These are phyloP conservation scores for Zizania latifolia DNA, from an alignment of 176 grass and related monocot genomes.

Conservation along the genomic window DNA sequence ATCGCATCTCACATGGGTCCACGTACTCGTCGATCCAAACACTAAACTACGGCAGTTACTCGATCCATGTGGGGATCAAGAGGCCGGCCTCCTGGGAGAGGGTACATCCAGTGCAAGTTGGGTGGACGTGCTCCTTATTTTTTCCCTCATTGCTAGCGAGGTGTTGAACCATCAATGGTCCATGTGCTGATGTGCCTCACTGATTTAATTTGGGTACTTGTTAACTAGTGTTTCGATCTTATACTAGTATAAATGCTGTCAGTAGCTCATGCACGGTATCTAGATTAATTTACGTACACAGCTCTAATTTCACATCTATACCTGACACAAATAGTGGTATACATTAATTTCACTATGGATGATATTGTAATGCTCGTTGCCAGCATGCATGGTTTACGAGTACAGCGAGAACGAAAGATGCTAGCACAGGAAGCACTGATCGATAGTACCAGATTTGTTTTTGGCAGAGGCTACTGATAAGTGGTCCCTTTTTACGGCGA, in stretches of 20 bases:
- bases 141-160: background rate
- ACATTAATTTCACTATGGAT: background rate
- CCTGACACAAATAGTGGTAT: background rate
- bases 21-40: background rate
- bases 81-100: background rate
- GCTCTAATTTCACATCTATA: background rate
- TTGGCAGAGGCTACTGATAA: background rate
- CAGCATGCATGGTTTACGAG: background rate
- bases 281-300: background rate
- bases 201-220: background rate
- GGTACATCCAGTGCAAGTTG: slow-evolving; percentile 35
- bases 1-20: slow-evolving; percentile 32
- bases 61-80: slow-evolving; percentile 13
- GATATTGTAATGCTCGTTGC: background rate
- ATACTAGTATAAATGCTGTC: slow-evolving; percentile 2
- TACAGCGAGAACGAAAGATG: background rate
- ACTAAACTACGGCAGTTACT: slow-evolving; percentile 17
- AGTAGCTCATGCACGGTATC: background rate
- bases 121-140: slow-evolving; percentile 6
- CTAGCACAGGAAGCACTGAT: background rate
- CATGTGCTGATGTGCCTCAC: slow-evolving; percentile 59
- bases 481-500: slow-evolving; percentile 1
- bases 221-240: background rate
- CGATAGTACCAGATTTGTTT: background rate
- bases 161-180: slow-evolving; percentile 19